Evolutionary conservation across 345 rosid species (phyloP), one percentile per base, ranked within the genome.

Genomic region (Linum lewisii): DNA sequence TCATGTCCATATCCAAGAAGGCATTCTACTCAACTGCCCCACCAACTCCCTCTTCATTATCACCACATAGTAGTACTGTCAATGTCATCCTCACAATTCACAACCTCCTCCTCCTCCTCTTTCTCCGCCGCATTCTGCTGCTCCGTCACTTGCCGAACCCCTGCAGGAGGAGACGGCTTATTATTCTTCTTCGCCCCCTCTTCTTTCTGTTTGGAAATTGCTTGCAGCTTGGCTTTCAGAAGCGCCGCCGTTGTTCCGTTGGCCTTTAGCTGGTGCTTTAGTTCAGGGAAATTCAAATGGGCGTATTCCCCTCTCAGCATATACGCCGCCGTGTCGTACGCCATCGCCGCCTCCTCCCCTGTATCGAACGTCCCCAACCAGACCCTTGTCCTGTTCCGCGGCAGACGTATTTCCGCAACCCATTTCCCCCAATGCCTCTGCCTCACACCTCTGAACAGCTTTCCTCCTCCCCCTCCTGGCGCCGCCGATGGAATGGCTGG

Each of bases 361-460:
- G 95, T 87, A 51, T 89, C 88, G 34, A 87, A 93, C 21, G 99
- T 93, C 21, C 99, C 99, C 0, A 93, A 64, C 99, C 97, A 93
- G 57, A 93, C 97, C 68, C 99, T 81, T n/a, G 91, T 85, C 70
- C 99, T 66, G 74, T 93, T 89, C 68, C 87, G 79, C 21, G 99
- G 99, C 20, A 93, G 78, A 68, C 97, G 78, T 53, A 93, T 93
- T 74, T 93, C 99, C 0, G 99, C 95, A 1, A 93, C 99, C 99
- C 99, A 93, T 78, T 89, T 93, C 0, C 99, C 95, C 99, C 99
- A 89, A 60, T 87, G 99, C 77, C 97, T 83, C 69, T 83, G 95
- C 66, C 99, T 81, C 57, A 89, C 99, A 36, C 99, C 99, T 75
- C 99, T 70, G 63, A 75, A 93, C 64, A 89, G 61, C 80, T 93